phyloP scores from a whole-genome alignment of 2,329 filamentous ascomycete genomes.

The Xylariales sp. region DNA sequence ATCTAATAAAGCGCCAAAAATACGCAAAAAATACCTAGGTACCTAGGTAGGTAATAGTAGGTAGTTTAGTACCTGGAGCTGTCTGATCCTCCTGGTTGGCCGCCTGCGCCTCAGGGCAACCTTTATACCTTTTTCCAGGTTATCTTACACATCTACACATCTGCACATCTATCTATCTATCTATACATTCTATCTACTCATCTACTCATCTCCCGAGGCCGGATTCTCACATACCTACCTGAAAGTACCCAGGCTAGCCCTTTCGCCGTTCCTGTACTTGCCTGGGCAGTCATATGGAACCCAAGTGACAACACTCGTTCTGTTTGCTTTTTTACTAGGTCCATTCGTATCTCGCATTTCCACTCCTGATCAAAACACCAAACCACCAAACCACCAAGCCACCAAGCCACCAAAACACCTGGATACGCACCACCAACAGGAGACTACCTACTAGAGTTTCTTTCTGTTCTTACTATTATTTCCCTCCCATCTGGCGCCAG shows the following conservation, averaged over 20 bases:
- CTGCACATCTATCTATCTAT: not conserved
- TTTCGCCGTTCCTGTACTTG: no score
- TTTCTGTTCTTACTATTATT: not conserved
- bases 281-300: not conserved
- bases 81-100: constrained; percentile 22
- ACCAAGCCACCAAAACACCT: not conserved
- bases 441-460: not conserved
- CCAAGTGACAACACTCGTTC: not conserved
- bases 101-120: constrained; percentile 26
- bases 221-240: not conserved
- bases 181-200: no score
- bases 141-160: not conserved
- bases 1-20: not conserved
- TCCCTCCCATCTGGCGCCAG: not conserved
- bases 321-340: not conserved
- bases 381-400: not conserved
- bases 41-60: no score
- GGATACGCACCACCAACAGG: not conserved
- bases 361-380: not conserved
- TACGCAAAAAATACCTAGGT: not conserved
- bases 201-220: no score
- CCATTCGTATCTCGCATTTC: not conserved
- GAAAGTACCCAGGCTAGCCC: no score
- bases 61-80: not conserved
- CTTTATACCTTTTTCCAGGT: not conserved